Conservation (phyloP, 2,329 filamentous ascomycete genomes). For the Verticillium zaregamsianum region DNA sequence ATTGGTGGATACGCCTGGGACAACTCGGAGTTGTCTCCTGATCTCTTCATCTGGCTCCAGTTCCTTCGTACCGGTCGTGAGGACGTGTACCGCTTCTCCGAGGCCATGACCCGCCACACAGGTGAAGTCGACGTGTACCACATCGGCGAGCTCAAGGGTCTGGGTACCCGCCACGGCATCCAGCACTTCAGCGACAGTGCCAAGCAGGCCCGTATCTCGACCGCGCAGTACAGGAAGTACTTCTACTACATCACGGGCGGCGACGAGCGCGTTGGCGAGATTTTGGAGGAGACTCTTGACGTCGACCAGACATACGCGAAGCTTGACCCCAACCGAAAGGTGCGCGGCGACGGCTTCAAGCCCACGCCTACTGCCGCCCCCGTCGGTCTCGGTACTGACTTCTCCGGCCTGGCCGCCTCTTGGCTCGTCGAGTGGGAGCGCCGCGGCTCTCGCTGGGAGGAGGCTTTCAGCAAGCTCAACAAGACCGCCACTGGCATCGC, state of each 20-base stretch:
- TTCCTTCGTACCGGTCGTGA: slow-evolving; percentile 55
- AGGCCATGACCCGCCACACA: slow-evolving; percentile 54
- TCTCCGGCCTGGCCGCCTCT: slow-evolving; percentile 49
- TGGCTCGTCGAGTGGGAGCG: slow-evolving; percentile 60
- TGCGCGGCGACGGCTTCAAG: slow-evolving; percentile 46
- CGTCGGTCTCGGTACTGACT: slow-evolving; percentile 55
- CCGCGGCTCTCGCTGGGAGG: slow-evolving; percentile 46
- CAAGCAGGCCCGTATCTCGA: slow-evolving; percentile 59
- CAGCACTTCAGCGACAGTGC: slow-evolving; percentile 58
- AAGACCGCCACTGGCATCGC: slow-evolving; percentile 47
- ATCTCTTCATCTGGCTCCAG: slow-evolving; percentile 59
- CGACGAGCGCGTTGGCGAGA: slow-evolving; percentile 52
- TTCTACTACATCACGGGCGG: slow-evolving; percentile 55
- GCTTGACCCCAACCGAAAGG: slow-evolving; percentile 56
- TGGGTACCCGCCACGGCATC: slow-evolving; percentile 59
- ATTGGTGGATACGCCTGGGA: slow-evolving; percentile 63
- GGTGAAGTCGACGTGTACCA: slow-evolving; percentile 62
- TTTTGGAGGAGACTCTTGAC: slow-evolving; percentile 47
- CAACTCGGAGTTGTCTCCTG: slow-evolving; percentile 59
- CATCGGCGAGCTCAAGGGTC: slow-evolving; percentile 50
- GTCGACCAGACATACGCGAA: slow-evolving; percentile 47
- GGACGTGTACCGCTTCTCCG: slow-evolving; percentile 55
- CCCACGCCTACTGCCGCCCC: slow-evolving; percentile 39
- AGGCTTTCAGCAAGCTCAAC: slow-evolving; percentile 45
- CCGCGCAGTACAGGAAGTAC: slow-evolving; percentile 50